These are phyloP conservation scores for Ascochyta lentis DNA, from an alignment of 2,329 filamentous ascomycete genomes.

Conservation along the genomic window DNA sequence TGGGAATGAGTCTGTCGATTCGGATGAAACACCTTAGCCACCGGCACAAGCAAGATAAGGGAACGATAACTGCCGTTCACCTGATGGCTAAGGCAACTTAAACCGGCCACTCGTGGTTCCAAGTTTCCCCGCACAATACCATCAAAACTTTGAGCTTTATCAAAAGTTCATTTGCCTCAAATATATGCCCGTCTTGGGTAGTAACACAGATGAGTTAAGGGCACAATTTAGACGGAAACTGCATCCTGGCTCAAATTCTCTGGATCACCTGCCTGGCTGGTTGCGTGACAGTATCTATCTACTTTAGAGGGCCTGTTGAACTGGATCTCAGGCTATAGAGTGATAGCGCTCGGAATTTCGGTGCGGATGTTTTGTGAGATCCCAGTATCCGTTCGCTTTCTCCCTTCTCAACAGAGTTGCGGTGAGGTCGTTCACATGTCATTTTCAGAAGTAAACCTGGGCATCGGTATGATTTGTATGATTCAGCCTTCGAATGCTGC, in stretches of 20 bases:
- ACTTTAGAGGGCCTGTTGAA: not conserved
- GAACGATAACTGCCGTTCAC: not conserved
- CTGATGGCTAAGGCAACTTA: not conserved
- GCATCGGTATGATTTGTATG: constrained; percentile 14
- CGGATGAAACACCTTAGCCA: constrained; percentile 13
- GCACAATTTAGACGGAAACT: constrained; percentile 7
- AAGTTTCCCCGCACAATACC: constrained; percentile 14
- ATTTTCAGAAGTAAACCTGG: constrained; percentile 11
- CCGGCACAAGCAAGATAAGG: constrained; percentile 5
- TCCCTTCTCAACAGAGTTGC: constrained; percentile 14
- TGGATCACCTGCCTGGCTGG: constrained; percentile 9
- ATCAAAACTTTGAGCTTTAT: constrained; percentile 6
- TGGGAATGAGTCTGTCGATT: not conserved
- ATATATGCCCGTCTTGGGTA: not conserved
- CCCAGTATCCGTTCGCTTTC: constrained; percentile 20
- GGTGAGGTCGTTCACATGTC: constrained; percentile 22
- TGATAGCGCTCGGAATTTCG: constrained; percentile 10
- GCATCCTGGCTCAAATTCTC: constrained; percentile 1
- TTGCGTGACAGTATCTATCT: not conserved
- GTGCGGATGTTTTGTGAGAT: constrained; percentile 23
- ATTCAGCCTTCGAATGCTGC: not conserved
- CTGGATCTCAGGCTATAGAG: not conserved
- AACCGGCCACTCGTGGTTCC: not conserved
- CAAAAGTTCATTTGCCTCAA: constrained; percentile 15
- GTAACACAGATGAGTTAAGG: not conserved